phyloP scores from a whole-genome alignment of 495 filamentous ascomycete genomes.

The Talaromyces trachyspermus region DNA sequence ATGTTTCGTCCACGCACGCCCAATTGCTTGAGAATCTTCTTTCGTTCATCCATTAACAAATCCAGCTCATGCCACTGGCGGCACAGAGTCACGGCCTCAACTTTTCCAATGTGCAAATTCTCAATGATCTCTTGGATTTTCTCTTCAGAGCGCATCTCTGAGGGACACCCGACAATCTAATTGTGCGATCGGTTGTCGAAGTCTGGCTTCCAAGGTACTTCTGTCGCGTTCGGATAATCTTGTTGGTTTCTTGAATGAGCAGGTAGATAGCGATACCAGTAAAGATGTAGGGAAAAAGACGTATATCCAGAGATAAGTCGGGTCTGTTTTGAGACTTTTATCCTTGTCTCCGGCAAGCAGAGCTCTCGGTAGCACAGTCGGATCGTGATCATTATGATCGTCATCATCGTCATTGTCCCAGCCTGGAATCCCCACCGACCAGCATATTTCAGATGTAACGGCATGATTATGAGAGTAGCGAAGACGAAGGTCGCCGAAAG shows the following conservation, averaged over 20 bases:
- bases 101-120: constrained; percentile 82
- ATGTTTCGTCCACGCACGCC: constrained; percentile 76
- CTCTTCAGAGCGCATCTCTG: constrained; percentile 68
- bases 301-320: constrained; percentile 83
- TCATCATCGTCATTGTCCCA: constrained; percentile 23
- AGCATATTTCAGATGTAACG: constrained; percentile 70
- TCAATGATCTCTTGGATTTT: constrained; percentile 85
- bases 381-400: constrained; percentile 11
- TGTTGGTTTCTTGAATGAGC: constrained; percentile 70
- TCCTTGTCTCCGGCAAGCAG: constrained; percentile 9
- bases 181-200: constrained; percentile 89
- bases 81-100: constrained; percentile 82
- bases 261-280: constrained; percentile 75
- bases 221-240: constrained; percentile 77
- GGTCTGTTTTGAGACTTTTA: constrained; percentile 24
- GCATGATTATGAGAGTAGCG: constrained; percentile 70
- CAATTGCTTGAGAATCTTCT: constrained; percentile 57
- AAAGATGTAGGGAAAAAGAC: constrained; percentile 88
- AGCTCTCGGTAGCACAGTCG: constrained; percentile 10
- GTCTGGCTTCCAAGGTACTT: constrained; percentile 88
- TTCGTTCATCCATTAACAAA: constrained; percentile 59
- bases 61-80: constrained; percentile 84
- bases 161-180: constrained; percentile 87
- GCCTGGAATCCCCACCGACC: constrained; percentile 37
- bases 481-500: constrained; percentile 72